A percentile compares a stretch with the other conserved stretches of the same genome.
Conservation (phyloP, 2,329 filamentous ascomycete genomes). For the Harringtonia aguacate region DNA sequence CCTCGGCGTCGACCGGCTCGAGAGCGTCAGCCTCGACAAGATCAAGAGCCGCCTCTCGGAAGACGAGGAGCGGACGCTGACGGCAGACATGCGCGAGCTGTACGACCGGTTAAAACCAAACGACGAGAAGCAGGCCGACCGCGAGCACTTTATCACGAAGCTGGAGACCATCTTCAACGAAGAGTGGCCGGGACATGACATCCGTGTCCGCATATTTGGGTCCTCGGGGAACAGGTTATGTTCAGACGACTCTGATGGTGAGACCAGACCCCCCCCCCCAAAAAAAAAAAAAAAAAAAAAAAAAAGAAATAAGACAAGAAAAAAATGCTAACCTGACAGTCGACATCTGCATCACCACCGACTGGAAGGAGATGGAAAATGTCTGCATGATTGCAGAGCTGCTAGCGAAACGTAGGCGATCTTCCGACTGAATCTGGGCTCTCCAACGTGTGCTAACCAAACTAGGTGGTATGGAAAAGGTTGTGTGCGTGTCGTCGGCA, state of each 20-base stretch:
- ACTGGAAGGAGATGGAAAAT: conserved; percentile 75
- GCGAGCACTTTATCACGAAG: conserved; percentile 71
- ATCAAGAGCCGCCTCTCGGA: conserved; percentile 60
- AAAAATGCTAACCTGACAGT: conserved; percentile 44
- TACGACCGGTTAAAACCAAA: conserved; percentile 81
- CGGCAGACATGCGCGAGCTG: conserved; percentile 72
- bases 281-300: too few species aligned
- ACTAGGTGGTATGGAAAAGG: conserved; percentile 94
- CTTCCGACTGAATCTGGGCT: background rate
- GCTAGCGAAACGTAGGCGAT: conserved; percentile 64
- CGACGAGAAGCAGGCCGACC: conserved; percentile 62
- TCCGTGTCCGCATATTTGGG: conserved; percentile 90
- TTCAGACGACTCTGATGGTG: conserved; percentile 94
- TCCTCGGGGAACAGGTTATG: conserved; percentile 93
- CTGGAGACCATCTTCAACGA: conserved; percentile 79
- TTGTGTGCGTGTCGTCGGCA: conserved; percentile 86
- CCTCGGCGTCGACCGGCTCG: conserved; percentile 68
- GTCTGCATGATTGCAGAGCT: conserved; percentile 87
- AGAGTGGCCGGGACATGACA: conserved; percentile 84
- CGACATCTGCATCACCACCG: conserved; percentile 93
- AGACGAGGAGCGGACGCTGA: conserved; percentile 65
- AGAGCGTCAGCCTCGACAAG: conserved; percentile 59
- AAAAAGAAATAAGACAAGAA: too few species aligned
- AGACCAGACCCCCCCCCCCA: too few species aligned
- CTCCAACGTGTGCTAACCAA: background rate